Evolutionary conservation across 768 basidiomycete genomes (phyloP).

Genomic region (Krasilnikovozyma curviuscula): DNA sequence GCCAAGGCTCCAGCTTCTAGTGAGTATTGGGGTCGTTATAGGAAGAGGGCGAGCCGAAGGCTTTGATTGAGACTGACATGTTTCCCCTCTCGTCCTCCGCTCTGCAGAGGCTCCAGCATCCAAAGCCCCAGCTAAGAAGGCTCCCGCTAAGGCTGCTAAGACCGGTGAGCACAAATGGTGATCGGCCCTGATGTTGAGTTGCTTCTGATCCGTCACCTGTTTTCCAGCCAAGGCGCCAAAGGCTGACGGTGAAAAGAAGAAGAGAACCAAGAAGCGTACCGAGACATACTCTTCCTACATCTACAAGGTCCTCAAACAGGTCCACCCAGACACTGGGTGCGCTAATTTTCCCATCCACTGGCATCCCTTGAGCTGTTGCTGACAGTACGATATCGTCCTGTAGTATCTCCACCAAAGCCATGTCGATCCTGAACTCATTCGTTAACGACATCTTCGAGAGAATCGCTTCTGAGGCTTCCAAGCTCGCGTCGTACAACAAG

Average conservation of each 20-base stretch:
- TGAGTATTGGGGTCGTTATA: too few species aligned
- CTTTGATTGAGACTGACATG: not conserved
- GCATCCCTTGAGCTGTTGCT: not conserved
- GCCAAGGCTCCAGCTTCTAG: constrained; percentile 8
- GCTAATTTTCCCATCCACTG: too few species aligned
- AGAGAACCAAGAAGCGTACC: constrained; percentile 68
- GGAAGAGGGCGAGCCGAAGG: too few species aligned
- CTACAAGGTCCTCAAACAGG: constrained; percentile 72
- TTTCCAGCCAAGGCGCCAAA: constrained; percentile 32
- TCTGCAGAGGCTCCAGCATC: constrained; percentile 42
- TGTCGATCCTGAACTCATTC: constrained; percentile 80
- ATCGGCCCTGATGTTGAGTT: not conserved
- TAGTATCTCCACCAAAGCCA: constrained; percentile 89
- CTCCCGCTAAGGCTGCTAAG: constrained; percentile 45
- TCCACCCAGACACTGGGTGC: constrained; percentile 94
- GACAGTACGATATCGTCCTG: too few species aligned
- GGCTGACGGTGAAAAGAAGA: constrained; percentile 61
- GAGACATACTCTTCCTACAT: constrained; percentile 85
- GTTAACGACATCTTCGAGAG: constrained; percentile 91
- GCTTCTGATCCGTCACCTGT: not conserved
- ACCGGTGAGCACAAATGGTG: constrained; percentile 26
- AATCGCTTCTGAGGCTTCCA: constrained; percentile 73
- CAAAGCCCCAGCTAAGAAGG: constrained; percentile 53
- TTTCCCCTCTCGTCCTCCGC: too few species aligned
- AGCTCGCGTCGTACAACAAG: constrained; percentile 92